These are phyloP conservation scores for Mortierella claussenii DNA, from an alignment of 192 early-diverging fungal genomes.

Conservation along the genomic window DNA sequence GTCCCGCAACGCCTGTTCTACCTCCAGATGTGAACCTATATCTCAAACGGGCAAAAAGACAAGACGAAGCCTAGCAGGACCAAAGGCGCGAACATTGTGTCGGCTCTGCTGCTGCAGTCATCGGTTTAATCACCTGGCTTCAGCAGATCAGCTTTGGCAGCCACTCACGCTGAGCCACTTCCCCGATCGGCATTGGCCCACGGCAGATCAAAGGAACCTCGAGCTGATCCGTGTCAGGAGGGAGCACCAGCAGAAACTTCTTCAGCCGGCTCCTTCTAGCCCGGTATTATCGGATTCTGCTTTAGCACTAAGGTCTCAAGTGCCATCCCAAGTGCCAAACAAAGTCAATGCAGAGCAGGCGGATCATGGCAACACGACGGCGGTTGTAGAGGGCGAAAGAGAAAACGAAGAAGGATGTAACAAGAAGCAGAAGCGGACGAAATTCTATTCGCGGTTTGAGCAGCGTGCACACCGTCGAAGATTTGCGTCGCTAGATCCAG, in stretches of 20 bases:
- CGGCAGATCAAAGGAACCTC: conserved; percentile 29
- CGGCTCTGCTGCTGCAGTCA: conserved; percentile 38
- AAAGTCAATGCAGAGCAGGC: too few relatives aligned
- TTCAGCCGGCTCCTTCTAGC: not conserved
- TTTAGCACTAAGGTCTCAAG: not conserved
- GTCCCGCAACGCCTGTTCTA: not conserved
- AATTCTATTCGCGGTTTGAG: conserved; percentile 45
- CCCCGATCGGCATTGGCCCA: conserved; percentile 48
- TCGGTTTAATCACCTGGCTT: conserved; percentile 43
- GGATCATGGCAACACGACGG: not conserved
- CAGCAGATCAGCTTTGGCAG: conserved; percentile 54
- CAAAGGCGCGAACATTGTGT: conserved; percentile 27
- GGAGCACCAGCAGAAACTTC: conserved; percentile 30
- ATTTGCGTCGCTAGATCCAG: conserved; percentile 35
- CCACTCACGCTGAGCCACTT: conserved; percentile 31
- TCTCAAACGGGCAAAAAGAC: conserved; percentile 1
- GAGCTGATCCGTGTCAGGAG: conserved; percentile 19
- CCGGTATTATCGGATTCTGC: not conserved
- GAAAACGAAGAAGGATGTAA: not conserved
- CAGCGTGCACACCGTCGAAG: conserved; percentile 46
- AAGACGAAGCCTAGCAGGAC: conserved; percentile 20
- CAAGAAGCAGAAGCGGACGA: conserved; percentile 33
- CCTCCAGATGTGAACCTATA: not conserved
- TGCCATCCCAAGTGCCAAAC: not conserved
- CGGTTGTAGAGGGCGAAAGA: not conserved